phyloP scores from a whole-genome alignment of 1,284 basidiomycete genomes.

The Heterobasidion occidentale region DNA sequence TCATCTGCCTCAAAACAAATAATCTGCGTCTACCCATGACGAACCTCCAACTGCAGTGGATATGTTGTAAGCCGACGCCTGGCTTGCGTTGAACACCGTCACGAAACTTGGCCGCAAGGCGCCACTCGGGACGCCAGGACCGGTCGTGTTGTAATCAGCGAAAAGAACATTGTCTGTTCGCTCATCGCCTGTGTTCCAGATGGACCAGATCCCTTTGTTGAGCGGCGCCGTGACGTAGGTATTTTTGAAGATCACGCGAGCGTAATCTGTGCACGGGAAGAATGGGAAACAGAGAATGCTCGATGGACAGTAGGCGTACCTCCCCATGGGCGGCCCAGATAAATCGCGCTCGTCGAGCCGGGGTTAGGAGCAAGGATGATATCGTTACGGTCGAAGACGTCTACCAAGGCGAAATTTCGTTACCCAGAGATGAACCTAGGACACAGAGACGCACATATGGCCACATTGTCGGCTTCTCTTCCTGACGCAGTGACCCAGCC shows the following conservation, averaged over 20 bases:
- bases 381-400: slow-evolving; percentile 39
- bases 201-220: slow-evolving; percentile 37
- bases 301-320: not conserved
- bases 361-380: slow-evolving; percentile 38
- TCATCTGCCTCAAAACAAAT: slow-evolving; percentile 21
- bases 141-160: slow-evolving; percentile 38
- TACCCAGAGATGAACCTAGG: not conserved
- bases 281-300: not conserved
- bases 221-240: slow-evolving; percentile 34
- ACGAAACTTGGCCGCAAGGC: slow-evolving; percentile 31
- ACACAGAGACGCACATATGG: slow-evolving; percentile 29
- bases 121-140: slow-evolving; percentile 25
- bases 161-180: slow-evolving; percentile 35
- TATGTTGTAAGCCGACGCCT: slow-evolving; percentile 32
- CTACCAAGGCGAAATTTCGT: slow-evolving; percentile 15
- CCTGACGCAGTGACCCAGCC: slow-evolving; percentile 50
- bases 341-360: slow-evolving; percentile 14
- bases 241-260: slow-evolving; percentile 17
- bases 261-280: slow-evolving; percentile 10
- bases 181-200: slow-evolving; percentile 32
- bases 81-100: slow-evolving; percentile 24
- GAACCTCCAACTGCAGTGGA: slow-evolving; percentile 35
- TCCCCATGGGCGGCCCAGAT: slow-evolving; percentile 46
- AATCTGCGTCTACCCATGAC: slow-evolving; percentile 39
- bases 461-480: slow-evolving; percentile 35